These are phyloP conservation scores for Kwoniella dendrophila DNA, from an alignment of 768 basidiomycete species.

Conservation along the genomic window DNA sequence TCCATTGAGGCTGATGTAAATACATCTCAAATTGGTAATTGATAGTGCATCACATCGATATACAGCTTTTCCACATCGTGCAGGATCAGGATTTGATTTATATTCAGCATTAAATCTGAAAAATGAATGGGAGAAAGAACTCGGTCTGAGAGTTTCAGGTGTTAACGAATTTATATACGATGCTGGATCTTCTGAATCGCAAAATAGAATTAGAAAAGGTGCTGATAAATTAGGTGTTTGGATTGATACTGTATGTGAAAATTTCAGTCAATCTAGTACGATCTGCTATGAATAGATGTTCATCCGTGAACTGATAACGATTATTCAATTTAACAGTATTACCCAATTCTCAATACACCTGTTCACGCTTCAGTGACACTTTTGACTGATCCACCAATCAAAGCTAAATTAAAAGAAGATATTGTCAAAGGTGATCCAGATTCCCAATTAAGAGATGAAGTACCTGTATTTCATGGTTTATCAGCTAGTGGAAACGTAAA, in stretches of 20 bases:
- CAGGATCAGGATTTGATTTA: slow-evolving; percentile 52
- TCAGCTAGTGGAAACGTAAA: slow-evolving; percentile 74
- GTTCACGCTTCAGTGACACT: slow-evolving; percentile 70
- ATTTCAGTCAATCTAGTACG: not conserved
- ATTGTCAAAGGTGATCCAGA: slow-evolving; percentile 75
- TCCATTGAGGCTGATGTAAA: not conserved
- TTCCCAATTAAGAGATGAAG: slow-evolving; percentile 68
- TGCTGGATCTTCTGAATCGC: slow-evolving; percentile 45
- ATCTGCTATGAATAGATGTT: no score
- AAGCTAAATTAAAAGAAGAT: slow-evolving; percentile 71
- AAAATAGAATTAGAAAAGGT: slow-evolving; percentile 32
- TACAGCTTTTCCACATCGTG: slow-evolving; percentile 48
- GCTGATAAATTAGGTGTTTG: slow-evolving; percentile 48
- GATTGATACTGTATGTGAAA: slow-evolving; percentile 51
- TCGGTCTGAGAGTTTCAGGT: slow-evolving; percentile 44
- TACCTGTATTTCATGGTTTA: slow-evolving; percentile 85
- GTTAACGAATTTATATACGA: slow-evolving; percentile 48
- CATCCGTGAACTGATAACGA: no score
- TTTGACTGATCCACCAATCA: slow-evolving; percentile 64
- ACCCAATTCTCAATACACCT: slow-evolving; percentile 81
- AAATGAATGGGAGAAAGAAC: slow-evolving; percentile 49
- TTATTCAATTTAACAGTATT: slow-evolving; percentile 63
- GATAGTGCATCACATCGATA: slow-evolving; percentile 43
- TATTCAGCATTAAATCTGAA: slow-evolving; percentile 51
- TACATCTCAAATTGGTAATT: not conserved